Evolutionary conservation across 331 rosid species (phyloP).

Genomic region (Quercus lobata): DNA sequence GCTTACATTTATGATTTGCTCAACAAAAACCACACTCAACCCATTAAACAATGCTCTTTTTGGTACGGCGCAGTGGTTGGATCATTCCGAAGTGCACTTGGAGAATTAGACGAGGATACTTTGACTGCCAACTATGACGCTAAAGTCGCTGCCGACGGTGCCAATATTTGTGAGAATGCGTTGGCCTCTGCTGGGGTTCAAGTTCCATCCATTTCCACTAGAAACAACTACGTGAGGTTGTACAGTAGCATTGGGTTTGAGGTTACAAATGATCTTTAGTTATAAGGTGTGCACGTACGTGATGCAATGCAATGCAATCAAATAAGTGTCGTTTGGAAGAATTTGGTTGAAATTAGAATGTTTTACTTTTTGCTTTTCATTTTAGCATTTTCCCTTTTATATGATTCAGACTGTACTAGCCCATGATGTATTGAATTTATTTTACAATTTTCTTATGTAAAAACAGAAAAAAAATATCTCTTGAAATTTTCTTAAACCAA

Average conservation of each 20-base stretch:
- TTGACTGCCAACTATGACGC: slow-evolving; percentile 11
- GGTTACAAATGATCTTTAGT: neutral
- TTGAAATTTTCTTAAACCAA: too few relatives aligned
- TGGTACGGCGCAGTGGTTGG: neutral
- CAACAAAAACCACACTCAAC: neutral
- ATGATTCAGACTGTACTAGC: too few relatives aligned
- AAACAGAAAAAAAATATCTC: too few relatives aligned
- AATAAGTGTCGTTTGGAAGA: too few relatives aligned
- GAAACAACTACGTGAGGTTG: slow-evolving; percentile 1
- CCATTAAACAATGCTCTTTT: neutral
- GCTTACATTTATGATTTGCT: neutral
- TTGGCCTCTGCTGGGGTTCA: neutral
- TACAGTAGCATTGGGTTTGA: slow-evolving; percentile 5
- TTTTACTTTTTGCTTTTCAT: too few relatives aligned
- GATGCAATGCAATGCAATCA: too few relatives aligned
- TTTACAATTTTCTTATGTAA: too few relatives aligned
- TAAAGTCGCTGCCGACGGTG: neutral
- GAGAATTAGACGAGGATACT: neutral
- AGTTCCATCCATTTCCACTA: neutral
- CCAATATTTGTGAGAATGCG: neutral
- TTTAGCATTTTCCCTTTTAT: too few relatives aligned
- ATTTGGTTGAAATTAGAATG: too few relatives aligned
- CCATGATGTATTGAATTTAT: too few relatives aligned
- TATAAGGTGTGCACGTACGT: too few relatives aligned
- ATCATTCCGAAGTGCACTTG: slow-evolving; percentile 6